Conservation (phyloP, 306 rosid genomes). For the Malus sieversii region DNA sequence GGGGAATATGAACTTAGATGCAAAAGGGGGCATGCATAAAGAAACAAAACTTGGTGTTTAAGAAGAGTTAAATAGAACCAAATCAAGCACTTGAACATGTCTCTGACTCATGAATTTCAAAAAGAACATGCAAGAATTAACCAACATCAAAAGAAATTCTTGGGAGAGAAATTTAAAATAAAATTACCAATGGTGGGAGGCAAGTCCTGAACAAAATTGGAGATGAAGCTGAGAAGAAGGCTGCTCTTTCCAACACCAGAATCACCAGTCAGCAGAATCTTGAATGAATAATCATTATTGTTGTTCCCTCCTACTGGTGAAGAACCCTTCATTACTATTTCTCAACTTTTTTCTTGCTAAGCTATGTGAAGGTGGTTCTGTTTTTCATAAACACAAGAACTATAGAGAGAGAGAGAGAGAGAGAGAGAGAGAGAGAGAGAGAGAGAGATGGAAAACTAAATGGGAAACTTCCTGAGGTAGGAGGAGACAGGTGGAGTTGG, state of each 20-base stretch:
- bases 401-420: background rate
- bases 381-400: constrained; percentile 5
- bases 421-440: background rate
- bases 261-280: constrained; percentile 82
- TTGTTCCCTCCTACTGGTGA: constrained; percentile 40
- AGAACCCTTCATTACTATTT: constrained; percentile 45
- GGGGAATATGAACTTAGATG: background rate
- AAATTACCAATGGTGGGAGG: constrained; percentile 78
- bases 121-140: background rate
- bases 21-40: background rate
- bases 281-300: constrained; percentile 77
- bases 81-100: background rate
- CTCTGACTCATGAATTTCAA: background rate
- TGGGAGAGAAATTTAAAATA: background rate
- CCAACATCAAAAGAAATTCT: background rate
- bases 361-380: background rate
- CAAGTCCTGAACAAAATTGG: constrained; percentile 52
- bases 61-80: background rate
- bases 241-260: constrained; percentile 98
- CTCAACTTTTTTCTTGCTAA: background rate
- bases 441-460: background rate
- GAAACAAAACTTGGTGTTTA: background rate
- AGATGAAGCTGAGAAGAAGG: constrained; percentile 78
- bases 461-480: constrained; percentile 14
- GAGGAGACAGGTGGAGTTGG: constrained; percentile 29